A percentile compares a stretch with the other conserved stretches of the same genome.
phyloP scores from a whole-genome alignment of 257 asterid species.

The Handroanthus guayacan region DNA sequence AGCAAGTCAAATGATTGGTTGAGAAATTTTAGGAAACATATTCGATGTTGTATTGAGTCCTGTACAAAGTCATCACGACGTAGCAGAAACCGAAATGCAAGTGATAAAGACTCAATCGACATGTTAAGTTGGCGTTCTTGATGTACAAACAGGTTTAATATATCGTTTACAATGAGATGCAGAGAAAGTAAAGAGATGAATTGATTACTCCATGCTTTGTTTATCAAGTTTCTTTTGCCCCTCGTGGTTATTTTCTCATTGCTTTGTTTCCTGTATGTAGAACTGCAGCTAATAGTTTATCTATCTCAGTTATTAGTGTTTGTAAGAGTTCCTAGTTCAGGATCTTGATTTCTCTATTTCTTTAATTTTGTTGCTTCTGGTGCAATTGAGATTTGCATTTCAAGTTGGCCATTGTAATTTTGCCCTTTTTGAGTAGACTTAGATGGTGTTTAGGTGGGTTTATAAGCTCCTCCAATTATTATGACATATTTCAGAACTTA shows the following conservation, averaged over 20 bases:
- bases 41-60: neutral
- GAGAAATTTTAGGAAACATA: neutral
- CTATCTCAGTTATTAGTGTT: no score
- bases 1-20: conserved; percentile 49
- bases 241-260: neutral
- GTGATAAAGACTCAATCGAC: neutral
- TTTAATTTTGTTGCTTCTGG: no score
- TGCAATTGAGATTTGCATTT: no score
- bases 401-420: no score
- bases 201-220: neutral
- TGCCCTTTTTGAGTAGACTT: no score
- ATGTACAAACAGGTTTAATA: neutral
- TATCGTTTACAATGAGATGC: neutral
- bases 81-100: neutral
- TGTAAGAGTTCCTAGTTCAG: no score
- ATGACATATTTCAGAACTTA: no score
- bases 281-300: neutral
- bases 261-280: neutral
- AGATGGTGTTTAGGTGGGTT: no score
- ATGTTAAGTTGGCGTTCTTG: neutral
- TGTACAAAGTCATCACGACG: conserved; percentile 29
- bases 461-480: no score
- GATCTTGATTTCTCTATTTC: no score
- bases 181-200: neutral
- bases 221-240: neutral